Conservation (phyloP, 1,139 yeast species). For the Suhomyces coccinellae region DNA sequence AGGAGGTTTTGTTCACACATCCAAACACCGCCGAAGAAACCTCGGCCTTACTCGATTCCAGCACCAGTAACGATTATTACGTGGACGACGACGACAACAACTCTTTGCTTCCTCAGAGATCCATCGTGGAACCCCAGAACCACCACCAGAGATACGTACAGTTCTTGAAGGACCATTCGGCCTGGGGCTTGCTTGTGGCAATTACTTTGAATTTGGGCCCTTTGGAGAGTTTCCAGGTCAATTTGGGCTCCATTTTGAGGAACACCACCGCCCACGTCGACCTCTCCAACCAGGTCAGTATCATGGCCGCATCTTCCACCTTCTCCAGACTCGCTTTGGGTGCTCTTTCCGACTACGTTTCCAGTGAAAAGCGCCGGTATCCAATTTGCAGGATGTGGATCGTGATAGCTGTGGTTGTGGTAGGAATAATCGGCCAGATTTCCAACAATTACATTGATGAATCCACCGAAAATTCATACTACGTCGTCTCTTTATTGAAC, state of each 20-base stretch:
- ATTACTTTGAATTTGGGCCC: slow-evolving; percentile 80
- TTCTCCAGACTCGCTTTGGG: slow-evolving; percentile 62
- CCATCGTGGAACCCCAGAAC: slow-evolving; percentile 42
- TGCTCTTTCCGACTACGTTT: slow-evolving; percentile 56
- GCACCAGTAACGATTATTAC: slow-evolving; percentile 7
- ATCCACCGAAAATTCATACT: slow-evolving; percentile 20
- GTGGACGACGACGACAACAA: slow-evolving; percentile 15
- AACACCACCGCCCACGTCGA: slow-evolving; percentile 37
- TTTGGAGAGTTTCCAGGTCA: slow-evolving; percentile 81
- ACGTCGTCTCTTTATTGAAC: slow-evolving; percentile 50
- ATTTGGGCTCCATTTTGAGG: slow-evolving; percentile 67
- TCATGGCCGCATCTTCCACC: slow-evolving; percentile 44
- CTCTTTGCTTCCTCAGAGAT: slow-evolving; percentile 24
- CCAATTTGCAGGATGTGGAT: slow-evolving; percentile 46
- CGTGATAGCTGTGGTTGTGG: slow-evolving; percentile 36
- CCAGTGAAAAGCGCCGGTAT: slow-evolving; percentile 26
- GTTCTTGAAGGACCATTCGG: slow-evolving; percentile 63
- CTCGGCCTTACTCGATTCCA: slow-evolving; percentile 22
- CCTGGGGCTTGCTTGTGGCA: slow-evolving; percentile 63
- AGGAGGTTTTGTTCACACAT: slow-evolving; percentile 42
- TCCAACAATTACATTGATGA: slow-evolving; percentile 12
- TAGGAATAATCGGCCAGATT: slow-evolving; percentile 49
- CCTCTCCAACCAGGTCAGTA: slow-evolving; percentile 47
- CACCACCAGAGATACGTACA: slow-evolving; percentile 49
- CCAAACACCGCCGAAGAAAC: slow-evolving; percentile 21